Evolutionary conservation across 352 stramenopile species (phyloP).

Genomic region (Phytopythium sindhum): DNA sequence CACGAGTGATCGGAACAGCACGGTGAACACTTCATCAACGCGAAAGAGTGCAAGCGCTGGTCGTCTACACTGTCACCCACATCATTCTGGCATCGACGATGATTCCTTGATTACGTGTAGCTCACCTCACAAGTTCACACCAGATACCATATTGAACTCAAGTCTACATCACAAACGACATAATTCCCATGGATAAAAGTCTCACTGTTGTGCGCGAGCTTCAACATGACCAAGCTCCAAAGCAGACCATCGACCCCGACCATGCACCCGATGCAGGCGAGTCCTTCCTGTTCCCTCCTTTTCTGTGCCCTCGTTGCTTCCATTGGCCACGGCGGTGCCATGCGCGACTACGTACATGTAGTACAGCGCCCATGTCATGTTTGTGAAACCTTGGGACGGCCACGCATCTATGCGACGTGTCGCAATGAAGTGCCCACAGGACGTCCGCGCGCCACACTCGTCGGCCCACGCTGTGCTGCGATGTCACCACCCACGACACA

Average conservation of each 20-base stretch:
- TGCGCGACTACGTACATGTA: neutral
- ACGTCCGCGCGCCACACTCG: no score
- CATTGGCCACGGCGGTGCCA: neutral
- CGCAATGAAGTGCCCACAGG: no score
- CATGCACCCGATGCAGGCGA: no score
- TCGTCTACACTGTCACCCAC: no score
- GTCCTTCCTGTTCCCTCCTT: neutral
- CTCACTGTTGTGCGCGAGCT: neutral
- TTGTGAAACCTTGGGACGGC: no score
- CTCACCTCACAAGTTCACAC: neutral
- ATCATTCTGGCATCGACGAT: no score
- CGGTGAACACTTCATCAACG: no score
- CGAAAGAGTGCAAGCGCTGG: no score
- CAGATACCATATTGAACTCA: neutral
- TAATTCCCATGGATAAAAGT: neutral
- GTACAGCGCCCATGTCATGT: no score
- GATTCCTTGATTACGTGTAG: neutral
- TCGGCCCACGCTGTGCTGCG: neutral
- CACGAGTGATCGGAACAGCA: no score
- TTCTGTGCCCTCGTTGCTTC: no score
- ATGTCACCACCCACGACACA: neutral
- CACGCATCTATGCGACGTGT: no score
- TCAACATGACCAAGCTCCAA: neutral
- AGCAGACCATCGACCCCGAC: neutral
- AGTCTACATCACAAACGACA: neutral